A percentile compares a stretch with the other conserved stretches of the same genome.
Conservation (phyloP, 2,329 filamentous ascomycete species). For the Torrubiellomyces zombiae region DNA sequence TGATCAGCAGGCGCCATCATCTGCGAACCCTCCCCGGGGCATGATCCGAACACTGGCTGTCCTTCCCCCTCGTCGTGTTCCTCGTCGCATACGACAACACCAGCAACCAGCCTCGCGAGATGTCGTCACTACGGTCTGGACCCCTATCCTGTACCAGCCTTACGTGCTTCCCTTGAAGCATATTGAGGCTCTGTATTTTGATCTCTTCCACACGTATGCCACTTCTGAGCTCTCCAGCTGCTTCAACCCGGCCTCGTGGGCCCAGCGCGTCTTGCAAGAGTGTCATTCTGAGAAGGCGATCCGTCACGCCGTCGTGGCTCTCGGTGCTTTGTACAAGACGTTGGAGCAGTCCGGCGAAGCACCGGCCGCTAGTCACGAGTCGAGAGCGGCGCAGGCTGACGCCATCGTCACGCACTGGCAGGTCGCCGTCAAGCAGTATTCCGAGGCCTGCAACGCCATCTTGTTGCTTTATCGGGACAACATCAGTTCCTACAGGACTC, state of each 20-base stretch:
- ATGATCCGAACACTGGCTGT: conserved; percentile 9
- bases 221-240: conserved; percentile 48
- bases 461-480: conserved; percentile 25
- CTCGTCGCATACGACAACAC: conserved; percentile 5
- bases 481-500: conserved; percentile 30
- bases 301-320: conserved; percentile 46
- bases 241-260: conserved; percentile 52
- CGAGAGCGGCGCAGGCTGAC: conserved; percentile 12
- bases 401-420: conserved; percentile 35
- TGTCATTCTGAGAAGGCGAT: conserved; percentile 45
- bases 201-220: conserved; percentile 43
- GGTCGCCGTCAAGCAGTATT: conserved; percentile 43
- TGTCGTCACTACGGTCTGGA: conserved; percentile 1
- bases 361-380: conserved; percentile 11
- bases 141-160: conserved; percentile 23
- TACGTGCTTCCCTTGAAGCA: conserved; percentile 28
- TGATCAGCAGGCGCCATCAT: conserved; percentile 5
- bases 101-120: conserved; percentile 1
- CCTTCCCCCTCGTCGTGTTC: conserved; percentile 16
- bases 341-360: conserved; percentile 39
- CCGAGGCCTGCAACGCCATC: conserved; percentile 35
- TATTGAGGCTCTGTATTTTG: conserved; percentile 42
- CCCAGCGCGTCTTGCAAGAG: conserved; percentile 42
- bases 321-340: conserved; percentile 51
- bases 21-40: conserved; percentile 3